phyloP scores from a whole-genome alignment of 495 filamentous ascomycete genomes.

The Alectoria sarmentosa region DNA sequence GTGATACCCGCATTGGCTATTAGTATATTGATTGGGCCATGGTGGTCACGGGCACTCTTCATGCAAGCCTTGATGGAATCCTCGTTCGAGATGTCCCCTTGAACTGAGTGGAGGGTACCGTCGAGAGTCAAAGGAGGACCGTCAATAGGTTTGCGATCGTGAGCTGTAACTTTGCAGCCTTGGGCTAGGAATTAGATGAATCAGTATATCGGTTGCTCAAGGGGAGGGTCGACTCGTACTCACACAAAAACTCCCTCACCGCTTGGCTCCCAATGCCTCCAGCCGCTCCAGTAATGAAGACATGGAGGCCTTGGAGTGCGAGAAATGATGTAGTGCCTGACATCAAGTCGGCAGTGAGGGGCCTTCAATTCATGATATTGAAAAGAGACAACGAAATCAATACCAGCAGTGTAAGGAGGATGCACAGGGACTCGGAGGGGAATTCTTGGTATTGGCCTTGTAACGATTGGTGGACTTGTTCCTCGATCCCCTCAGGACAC shows the following conservation, averaged over 20 bases:
- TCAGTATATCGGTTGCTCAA: neutral
- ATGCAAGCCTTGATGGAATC: slow-evolving; percentile 40
- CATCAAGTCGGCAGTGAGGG: neutral
- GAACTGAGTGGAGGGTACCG: slow-evolving; percentile 34
- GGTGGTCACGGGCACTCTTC: slow-evolving; percentile 36
- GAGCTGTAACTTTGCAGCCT: slow-evolving; percentile 48
- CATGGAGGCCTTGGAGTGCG: slow-evolving; percentile 45
- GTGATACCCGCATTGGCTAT: slow-evolving; percentile 46
- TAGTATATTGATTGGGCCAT: slow-evolving; percentile 48
- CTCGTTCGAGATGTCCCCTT: slow-evolving; percentile 44
- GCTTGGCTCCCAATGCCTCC: slow-evolving; percentile 45
- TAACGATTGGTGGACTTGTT: neutral
- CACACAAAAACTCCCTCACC: slow-evolving; percentile 49
- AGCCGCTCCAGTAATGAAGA: slow-evolving; percentile 53
- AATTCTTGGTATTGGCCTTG: neutral
- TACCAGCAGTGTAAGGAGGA: neutral
- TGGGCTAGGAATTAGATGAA: slow-evolving; percentile 34
- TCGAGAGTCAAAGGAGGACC: slow-evolving; percentile 21
- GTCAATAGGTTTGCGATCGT: slow-evolving; percentile 36
- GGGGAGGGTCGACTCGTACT: slow-evolving; percentile 14
- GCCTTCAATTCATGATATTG: neutral
- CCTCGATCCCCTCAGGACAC: neutral
- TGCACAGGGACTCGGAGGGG: too few relatives aligned
- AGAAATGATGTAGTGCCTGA: slow-evolving; percentile 36
- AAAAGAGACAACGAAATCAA: neutral